Evolutionary conservation across 306 rosid species (phyloP).

Genomic region (Vigna hirtella): DNA sequence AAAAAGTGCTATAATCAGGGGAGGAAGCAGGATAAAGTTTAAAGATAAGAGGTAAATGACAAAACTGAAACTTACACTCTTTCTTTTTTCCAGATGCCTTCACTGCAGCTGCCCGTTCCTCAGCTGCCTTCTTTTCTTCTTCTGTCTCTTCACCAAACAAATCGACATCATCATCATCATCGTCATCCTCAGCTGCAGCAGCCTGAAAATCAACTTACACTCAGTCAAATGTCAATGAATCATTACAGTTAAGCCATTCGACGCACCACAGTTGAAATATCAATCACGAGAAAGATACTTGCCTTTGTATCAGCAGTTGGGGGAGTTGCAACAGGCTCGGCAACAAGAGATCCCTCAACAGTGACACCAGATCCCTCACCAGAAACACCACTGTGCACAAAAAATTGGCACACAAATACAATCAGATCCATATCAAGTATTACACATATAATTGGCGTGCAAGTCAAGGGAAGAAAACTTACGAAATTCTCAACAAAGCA

Average conservation of each 20-base stretch:
- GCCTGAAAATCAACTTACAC: conserved; percentile 58
- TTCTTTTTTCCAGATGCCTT: conserved; percentile 94
- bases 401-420: not conserved
- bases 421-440: no score
- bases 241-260: no score
- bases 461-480: conserved; percentile 42
- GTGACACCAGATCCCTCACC: conserved; percentile 84
- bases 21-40: not conserved
- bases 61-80: conserved; percentile 62
- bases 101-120: conserved; percentile 83
- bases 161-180: conserved; percentile 87
- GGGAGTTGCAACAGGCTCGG: conserved; percentile 78
- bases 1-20: not conserved
- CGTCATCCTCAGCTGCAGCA: conserved; percentile 69
- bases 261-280: not conserved
- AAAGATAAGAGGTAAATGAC: not conserved
- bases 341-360: conserved; percentile 62
- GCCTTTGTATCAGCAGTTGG: conserved; percentile 80
- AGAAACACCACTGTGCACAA: conserved; percentile 72
- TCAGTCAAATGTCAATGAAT: no score
- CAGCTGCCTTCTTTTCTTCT: conserved; percentile 97
- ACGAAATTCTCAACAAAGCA: conserved; percentile 88
- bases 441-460: not conserved
- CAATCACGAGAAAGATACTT: conserved; percentile 26
- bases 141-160: conserved; percentile 97